phyloP scores from a whole-genome alignment of 371 early-diverging fungal species.

The Lichtheimia ramosa region DNA sequence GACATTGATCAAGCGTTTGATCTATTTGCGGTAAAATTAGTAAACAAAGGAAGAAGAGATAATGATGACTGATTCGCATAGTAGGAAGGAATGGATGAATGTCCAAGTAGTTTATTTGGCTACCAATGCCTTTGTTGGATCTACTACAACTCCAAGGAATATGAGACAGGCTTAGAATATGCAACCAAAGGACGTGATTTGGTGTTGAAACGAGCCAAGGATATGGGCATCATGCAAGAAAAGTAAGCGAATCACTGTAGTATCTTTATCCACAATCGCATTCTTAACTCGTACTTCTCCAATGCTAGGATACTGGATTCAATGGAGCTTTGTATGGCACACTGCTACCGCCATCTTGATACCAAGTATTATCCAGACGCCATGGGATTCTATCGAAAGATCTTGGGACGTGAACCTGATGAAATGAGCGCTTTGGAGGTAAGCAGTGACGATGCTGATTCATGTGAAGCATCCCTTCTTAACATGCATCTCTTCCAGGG shows the following conservation, averaged over 20 bases:
- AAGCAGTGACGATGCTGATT: constrained; percentile 1
- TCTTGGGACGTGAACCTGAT: constrained; percentile 47
- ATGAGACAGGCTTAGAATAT: constrained; percentile 62
- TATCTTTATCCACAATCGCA: neutral
- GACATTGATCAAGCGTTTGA: constrained; percentile 49
- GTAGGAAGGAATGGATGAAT: constrained; percentile 51
- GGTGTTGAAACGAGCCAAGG: constrained; percentile 26
- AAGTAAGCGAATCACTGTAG: constrained; percentile 25
- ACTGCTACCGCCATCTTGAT: constrained; percentile 59
- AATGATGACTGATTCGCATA: neutral
- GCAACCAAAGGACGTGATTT: constrained; percentile 55
- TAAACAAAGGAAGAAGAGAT: neutral
- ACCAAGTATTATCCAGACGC: constrained; percentile 54
- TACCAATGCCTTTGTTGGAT: constrained; percentile 57
- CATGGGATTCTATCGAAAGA: constrained; percentile 48
- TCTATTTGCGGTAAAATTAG: constrained; percentile 29
- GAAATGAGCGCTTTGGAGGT: constrained; percentile 56
- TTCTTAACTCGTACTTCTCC: neutral
- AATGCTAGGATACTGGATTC: constrained; percentile 49
- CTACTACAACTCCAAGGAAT: constrained; percentile 54
- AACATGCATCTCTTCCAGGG: constrained; percentile 20
- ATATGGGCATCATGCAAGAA: constrained; percentile 34
- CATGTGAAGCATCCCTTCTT: neutral
- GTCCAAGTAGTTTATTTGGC: constrained; percentile 48
- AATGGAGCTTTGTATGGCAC: constrained; percentile 64